Evolutionary conservation across 1,139 yeast species (phyloP), one percentile per base, ranked within the genome.

Genomic region (Yamadazyma diospyri): DNA sequence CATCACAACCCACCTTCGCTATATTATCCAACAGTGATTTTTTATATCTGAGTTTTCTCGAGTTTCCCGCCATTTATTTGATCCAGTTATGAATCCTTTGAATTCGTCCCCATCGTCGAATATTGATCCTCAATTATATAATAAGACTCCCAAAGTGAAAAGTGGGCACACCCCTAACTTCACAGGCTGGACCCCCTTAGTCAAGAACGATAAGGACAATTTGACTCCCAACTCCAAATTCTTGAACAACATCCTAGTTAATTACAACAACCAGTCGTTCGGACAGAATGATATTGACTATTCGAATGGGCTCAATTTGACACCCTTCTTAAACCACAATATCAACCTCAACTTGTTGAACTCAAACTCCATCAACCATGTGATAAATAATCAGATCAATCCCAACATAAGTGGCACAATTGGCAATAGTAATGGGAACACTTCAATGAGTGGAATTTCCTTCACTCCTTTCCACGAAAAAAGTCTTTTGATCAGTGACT

Each of bases 401-500:
- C 20, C 31, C 13, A 29, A 25, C 10, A 6, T 16, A 5, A 13
- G 23, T 6, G 19, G 16, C 19, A 13, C 22, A 11, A 15, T 14
- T 29, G 18, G 24, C 13, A 18, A 12, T 5, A 9, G 29, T 6
- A 31, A 31, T 25, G 11, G 6, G n/a, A 29, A 23, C 17, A 11
- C 19, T 10, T 18, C 20, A 6, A 16, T 16, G 5, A 25, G 24
- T 29, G 36, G 36, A 6, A 11, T 55, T 20, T 53, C 53, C 24
- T 54, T 65, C 33, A 69, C 75, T 10, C 75, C 75, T 4, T 65
- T 61, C 40, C 66, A 65, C 43, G 74, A 69, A 35, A 67, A 64
- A 45, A 54, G 71, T 3, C 51, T 65, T 34, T 72, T 65, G 39
- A 50, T 65, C 32, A 52, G 68, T 2, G 74, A 69, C 41, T 67